Evolutionary conservation across 1,284 basidiomycete species (phyloP), one percentile per base, ranked within the genome.

Genomic region (Vanrija sp.): DNA sequence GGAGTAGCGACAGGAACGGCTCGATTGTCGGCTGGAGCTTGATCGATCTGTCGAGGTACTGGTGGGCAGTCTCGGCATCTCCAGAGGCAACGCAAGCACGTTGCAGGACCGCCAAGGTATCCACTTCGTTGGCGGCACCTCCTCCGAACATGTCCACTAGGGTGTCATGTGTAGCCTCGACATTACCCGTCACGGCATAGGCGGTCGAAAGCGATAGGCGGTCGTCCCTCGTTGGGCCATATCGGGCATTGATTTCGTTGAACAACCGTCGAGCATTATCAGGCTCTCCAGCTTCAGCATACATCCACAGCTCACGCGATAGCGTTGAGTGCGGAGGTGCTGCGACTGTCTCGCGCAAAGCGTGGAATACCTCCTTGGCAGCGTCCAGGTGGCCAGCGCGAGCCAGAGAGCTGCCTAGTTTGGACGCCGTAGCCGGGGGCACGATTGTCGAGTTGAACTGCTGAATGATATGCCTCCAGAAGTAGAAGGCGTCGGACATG

Each of bases 1-100:
- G 78, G 23, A 92, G 77, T 49, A 91, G 76, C 57, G 81, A 79
- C 60, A 83, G 85, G 71, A 55, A 68, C 7, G 61, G 54, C 28
- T 46, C 46, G 1, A 62, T 10, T 0, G 49, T 49, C 5, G 63
- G 65, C 16, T 39, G 23, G 15, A 62, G 38, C 2, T 39, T 26
- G 10, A 45, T 59, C 8, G 65, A 57, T 3, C 46, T 45, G 14
- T 52, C 21, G 43, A 69, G 52, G 19, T 58, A 53, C 7, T 42
- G 38, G 26, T 58, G 47, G 4, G 66, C 62, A 5, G 29, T 34
- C 6, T 60, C 53, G 9, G 51, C 38, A 28, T 66, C 60, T 28
- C 59, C 59, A 0, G 57, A 54, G 7, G 58, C 49, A n/a, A 67
- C 51, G 14, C 54, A 49, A 1, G 66, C 66, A 0, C 56, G 61